Percentiles rank a stretch among this genome's conserved stretches.
Conservation (phyloP, 2,329 filamentous ascomycete species). For the Diatrype stigma region DNA sequence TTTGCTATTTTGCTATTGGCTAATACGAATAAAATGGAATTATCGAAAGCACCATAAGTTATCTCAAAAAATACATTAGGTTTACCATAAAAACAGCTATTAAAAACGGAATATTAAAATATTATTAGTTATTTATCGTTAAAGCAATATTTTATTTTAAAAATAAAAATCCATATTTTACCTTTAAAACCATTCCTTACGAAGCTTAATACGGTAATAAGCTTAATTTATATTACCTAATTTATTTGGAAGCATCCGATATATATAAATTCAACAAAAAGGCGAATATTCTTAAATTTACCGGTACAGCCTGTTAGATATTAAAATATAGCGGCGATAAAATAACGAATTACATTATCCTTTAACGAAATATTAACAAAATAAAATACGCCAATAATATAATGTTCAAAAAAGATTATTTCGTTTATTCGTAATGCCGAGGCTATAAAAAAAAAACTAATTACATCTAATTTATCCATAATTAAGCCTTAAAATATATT, state of each 20-base stretch:
- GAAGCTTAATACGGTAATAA: neutral
- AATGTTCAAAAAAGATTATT: neutral
- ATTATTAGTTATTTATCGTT: neutral
- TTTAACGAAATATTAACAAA: neutral
- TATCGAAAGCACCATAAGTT: neutral
- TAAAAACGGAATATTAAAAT: neutral
- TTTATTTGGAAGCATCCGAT: neutral
- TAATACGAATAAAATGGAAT: too few species aligned
- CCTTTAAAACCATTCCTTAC: neutral
- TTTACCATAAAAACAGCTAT: neutral
- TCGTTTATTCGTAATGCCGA: neutral
- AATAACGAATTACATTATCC: neutral
- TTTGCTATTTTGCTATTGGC: neutral
- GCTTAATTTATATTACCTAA: neutral
- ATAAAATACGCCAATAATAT: neutral
- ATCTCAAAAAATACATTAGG: too few species aligned
- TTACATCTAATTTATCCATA: too few species aligned
- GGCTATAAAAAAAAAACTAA: neutral
- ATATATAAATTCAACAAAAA: neutral
- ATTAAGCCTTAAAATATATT: neutral
- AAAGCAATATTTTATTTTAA: too few species aligned
- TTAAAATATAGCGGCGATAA: neutral
- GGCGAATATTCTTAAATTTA: neutral
- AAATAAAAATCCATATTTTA: too few species aligned
- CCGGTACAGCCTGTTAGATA: neutral